Base-by-base conservation (phyloP, 352 stramenopile species). In the Blastocystis hominis region DNA sequence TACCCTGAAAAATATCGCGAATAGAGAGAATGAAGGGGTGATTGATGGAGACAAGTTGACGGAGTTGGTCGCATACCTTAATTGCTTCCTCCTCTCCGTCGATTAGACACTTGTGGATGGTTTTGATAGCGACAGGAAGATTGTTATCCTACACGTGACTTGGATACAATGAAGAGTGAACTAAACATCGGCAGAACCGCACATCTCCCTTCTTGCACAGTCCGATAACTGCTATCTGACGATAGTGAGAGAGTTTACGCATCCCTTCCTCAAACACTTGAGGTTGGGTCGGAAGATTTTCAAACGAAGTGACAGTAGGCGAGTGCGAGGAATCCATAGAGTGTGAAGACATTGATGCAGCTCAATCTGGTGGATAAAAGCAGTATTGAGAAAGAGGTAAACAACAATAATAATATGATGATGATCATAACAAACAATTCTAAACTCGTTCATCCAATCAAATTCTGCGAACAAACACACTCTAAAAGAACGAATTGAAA, bases 131-230 rank as follows among this genome's bases (percentile, higher is more conserved):
- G n/a, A 80, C 24, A 61, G 36, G 70, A 7, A 9, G 15, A n/a
- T 80, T 62, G 24, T 47, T 47, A 80, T 80, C 44, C 70, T 80
- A 63, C 70, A 80, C 70, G 70, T 80, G 70, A 80, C 36, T 15
- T 34, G 9, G 36, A 30, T 9, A 20, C 10, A 15, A 5, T 34
- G 42, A 36, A 42, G 30, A 40, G 62, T n/a, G 5, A 30, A 80
- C 70, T 30, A 42, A 34, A 9, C 30, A 40, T 15, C 70, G 50
- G 50, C 70, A 80, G 53, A 80, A 80, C 24, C 70, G 70, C n/a
- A 80, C 70, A 38, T 80, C 46, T 10, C 70, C 70, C 34, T 24
- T 61, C 10, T 62, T 20, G 20, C 46, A 80, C 0, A 80, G 54
- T n/a, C 70, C 70, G 50, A 80, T 80, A 2, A 80, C 44, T 42